Conservation (phyloP, 1,284 basidiomycete species). For the Trichosporon sp. region DNA sequence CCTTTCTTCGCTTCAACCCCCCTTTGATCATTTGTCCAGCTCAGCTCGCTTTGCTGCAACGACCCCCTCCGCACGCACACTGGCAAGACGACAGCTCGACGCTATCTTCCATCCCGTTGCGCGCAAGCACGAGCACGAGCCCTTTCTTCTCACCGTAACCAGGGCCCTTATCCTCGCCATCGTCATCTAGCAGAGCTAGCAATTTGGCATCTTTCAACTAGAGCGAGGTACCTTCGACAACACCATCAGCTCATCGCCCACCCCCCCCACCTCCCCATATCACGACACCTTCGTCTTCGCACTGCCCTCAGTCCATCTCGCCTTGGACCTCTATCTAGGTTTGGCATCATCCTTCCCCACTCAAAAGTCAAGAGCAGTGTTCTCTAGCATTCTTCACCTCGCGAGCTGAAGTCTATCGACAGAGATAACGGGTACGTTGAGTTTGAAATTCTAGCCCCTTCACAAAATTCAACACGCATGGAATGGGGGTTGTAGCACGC, state of each 20-base stretch:
- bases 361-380: background rate
- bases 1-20: background rate
- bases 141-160: background rate
- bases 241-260: background rate
- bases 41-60: background rate
- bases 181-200: background rate
- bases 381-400: background rate
- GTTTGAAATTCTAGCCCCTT: slow-evolving; percentile 3
- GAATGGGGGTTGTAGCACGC: background rate
- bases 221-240: too few species aligned
- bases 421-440: slow-evolving; percentile 1
- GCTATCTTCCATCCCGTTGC: background rate
- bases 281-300: background rate
- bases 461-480: background rate
- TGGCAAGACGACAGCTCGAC: slow-evolving; percentile 2
- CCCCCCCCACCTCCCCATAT: background rate
- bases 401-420: background rate
- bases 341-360: background rate
- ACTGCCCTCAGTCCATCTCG: background rate
- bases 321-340: background rate
- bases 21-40: background rate
- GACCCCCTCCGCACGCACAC: background rate
- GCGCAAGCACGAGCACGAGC: background rate
- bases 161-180: background rate
- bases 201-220: too few species aligned